Evolutionary conservation across 202 grass and related monocot genomes (phyloP), one percentile per base, ranked within the genome.

Genomic region (Alloteropsis angusta): DNA sequence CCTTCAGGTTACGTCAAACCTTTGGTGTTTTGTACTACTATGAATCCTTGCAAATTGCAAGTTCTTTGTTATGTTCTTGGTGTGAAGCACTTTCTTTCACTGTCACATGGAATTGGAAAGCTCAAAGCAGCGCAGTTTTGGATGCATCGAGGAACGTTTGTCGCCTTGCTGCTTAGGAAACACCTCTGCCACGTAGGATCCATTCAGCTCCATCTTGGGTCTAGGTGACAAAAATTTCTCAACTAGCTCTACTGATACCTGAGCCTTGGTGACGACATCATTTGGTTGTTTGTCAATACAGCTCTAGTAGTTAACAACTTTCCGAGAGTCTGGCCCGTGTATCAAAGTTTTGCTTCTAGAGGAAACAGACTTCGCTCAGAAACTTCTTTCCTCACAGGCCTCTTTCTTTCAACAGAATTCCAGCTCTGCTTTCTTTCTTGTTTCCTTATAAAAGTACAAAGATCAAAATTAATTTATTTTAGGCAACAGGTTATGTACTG

Each of bases 1-100:
- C 57, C 84, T 93, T 66, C 87, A 89, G 90, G 90, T 93, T 76
- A 30, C 28, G 28, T 30, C 37, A 5, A 13, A 23, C 4, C 12
- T 71, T 7, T 22, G 14, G 8, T 73, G 52, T 60, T 45, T 42
- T 25, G 0, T 10, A 12, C 1, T 43, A 21, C 43, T 25, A 18
- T 59, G 15, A 9, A 28, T 13, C 15, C 44, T 60, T 44, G 15
- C 43, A 34, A 69, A 45, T 60, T 59, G 19, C 63, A 68, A 59
- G 36, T 64, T 65, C 14, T 64, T 64, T 47, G 32, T 74, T 28
- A 38, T 64, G 44, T 50, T 64, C 0, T 77, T 1, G 3, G 19
- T 73, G 49, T 55, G 35, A 50, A 50, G 4, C 3, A 23, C 7
- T 17, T 65, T 0, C 0, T 50, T 52, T 39, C 19, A 41, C 37